Percentiles rank a stretch among this genome's conserved stretches.
Conservation (phyloP, 2,329 filamentous ascomycete genomes). For the Lachnellula cervina region DNA sequence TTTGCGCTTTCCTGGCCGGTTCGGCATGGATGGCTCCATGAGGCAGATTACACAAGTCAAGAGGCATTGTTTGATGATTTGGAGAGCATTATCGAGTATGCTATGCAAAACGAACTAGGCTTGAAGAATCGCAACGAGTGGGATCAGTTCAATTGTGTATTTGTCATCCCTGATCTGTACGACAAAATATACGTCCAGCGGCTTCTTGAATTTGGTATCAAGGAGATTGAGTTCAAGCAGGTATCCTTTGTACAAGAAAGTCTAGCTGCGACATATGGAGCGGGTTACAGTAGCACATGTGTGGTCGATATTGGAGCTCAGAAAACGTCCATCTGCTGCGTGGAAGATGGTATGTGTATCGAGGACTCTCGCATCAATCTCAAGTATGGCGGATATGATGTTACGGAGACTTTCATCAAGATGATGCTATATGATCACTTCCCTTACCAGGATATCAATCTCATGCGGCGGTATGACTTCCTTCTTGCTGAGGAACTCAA, state of each 20-base stretch:
- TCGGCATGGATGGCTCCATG: slow-evolving; percentile 80
- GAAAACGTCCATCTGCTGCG: slow-evolving; percentile 95
- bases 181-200: slow-evolving; percentile 89
- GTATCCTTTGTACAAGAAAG: slow-evolving; percentile 96
- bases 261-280: slow-evolving; percentile 88
- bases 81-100: slow-evolving; percentile 78
- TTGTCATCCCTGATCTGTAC: slow-evolving; percentile 94
- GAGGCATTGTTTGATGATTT: slow-evolving; percentile 83
- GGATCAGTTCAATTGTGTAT: slow-evolving; percentile 91
- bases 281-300: slow-evolving; percentile 88
- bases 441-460: slow-evolving; percentile 90
- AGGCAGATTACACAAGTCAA: slow-evolving; percentile 77
- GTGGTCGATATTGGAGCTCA: slow-evolving; percentile 96
- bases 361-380: slow-evolving; percentile 94
- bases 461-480: slow-evolving; percentile 86
- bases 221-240: slow-evolving; percentile 81
- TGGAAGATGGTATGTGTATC: slow-evolving; percentile 91
- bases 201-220: slow-evolving; percentile 78
- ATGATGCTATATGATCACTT: slow-evolving; percentile 98
- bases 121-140: slow-evolving; percentile 74
- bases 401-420: slow-evolving; percentile 91
- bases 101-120: slow-evolving; percentile 79
- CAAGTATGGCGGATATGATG: slow-evolving; percentile 87
- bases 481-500: slow-evolving; percentile 93
- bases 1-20: slow-evolving; percentile 95